phyloP scores from a whole-genome alignment of 371 early-diverging fungal genomes.

The Syncephalastrum sp. region DNA sequence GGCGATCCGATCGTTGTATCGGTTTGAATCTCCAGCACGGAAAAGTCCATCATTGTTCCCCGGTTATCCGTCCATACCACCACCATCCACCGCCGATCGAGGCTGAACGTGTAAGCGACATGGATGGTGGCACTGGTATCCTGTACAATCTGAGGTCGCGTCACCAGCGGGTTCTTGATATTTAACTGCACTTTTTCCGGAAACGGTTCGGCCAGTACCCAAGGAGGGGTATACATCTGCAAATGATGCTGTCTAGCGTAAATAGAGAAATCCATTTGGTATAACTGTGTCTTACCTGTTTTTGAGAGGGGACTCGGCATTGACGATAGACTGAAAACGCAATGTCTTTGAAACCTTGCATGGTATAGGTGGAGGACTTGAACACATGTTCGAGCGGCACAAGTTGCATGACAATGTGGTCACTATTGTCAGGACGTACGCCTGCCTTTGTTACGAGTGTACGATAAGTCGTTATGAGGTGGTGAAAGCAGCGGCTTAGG shows the following conservation, averaged over 20 bases:
- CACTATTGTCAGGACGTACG: slow-evolving; percentile 10
- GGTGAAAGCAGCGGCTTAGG: slow-evolving; percentile 53
- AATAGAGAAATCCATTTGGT: too few species aligned
- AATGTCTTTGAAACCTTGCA: slow-evolving; percentile 57
- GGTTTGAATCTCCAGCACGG: slow-evolving; percentile 16
- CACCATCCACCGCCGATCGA: slow-evolving; percentile 57
- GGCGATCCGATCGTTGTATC: slow-evolving; percentile 8
- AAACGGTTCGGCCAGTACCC: slow-evolving; percentile 44
- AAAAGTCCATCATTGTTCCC: slow-evolving; percentile 54
- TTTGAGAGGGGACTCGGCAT: slow-evolving; percentile 28
- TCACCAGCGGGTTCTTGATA: slow-evolving; percentile 26
- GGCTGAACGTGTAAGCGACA: slow-evolving; percentile 58
- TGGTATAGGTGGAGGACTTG: slow-evolving; percentile 41
- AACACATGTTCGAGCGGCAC: slow-evolving; percentile 57
- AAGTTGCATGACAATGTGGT: slow-evolving; percentile 40
- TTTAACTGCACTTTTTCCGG: slow-evolving; percentile 40
- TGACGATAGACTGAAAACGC: slow-evolving; percentile 64
- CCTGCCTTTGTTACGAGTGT: slow-evolving; percentile 14
- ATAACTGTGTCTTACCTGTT: too few species aligned
- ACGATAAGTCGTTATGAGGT: slow-evolving; percentile 7
- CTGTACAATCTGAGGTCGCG: slow-evolving; percentile 23
- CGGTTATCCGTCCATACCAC: slow-evolving; percentile 60
- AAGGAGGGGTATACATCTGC: slow-evolving; percentile 48
- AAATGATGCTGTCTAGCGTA: too few species aligned
- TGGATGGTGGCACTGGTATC: slow-evolving; percentile 45